phyloP scores from a whole-genome alignment of 192 early-diverging fungal species.

The Phycomyces blakesleeanus region DNA sequence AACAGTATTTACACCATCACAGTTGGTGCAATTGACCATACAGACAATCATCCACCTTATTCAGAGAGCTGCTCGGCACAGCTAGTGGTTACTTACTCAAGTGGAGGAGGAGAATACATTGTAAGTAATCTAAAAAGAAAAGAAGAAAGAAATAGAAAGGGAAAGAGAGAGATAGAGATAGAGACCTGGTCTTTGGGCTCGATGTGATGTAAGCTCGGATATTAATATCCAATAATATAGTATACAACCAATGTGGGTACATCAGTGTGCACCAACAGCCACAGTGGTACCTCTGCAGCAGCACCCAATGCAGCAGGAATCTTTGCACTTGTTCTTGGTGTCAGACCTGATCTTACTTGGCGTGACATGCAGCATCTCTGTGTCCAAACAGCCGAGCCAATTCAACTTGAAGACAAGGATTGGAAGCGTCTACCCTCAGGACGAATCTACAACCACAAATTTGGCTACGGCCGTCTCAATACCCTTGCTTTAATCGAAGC shows the following conservation, averaged over 20 bases:
- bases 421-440: conserved; percentile 69
- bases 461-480: conserved; percentile 88
- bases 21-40: conserved; percentile 81
- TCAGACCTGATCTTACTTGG: conserved; percentile 86
- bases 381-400: conserved; percentile 67
- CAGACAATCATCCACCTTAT: conserved; percentile 75
- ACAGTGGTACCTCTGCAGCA: conserved; percentile 91
- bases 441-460: conserved; percentile 82
- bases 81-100: conserved; percentile 86
- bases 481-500: conserved; percentile 69
- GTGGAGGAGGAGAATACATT: conserved; percentile 69
- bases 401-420: conserved; percentile 60
- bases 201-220: not conserved
- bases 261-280: conserved; percentile 61
- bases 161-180: not conserved
- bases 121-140: conserved; percentile 48
- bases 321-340: conserved; percentile 71
- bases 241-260: conserved; percentile 76
- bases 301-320: conserved; percentile 88
- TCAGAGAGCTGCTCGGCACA: conserved; percentile 88
- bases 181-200: not conserved
- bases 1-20: conserved; percentile 96
- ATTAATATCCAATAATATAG: conserved; percentile 20
- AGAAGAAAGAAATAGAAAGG: not conserved
- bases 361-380: conserved; percentile 84